These are phyloP conservation scores for Zarea fungicola DNA, from an alignment of 2,329 filamentous ascomycete species.

Conservation along the genomic window DNA sequence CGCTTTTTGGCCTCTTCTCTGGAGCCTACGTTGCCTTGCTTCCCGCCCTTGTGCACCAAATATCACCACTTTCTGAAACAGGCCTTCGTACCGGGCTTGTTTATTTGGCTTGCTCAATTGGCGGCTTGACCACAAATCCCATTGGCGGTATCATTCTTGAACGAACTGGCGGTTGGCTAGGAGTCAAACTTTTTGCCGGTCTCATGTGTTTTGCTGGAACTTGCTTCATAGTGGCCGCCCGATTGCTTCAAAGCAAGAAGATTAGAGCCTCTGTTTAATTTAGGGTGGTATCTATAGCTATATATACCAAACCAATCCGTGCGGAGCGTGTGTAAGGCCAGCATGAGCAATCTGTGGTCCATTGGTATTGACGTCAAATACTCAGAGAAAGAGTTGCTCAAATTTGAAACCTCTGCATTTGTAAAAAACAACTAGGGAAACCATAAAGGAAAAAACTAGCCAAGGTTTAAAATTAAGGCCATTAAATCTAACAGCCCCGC, in stretches of 20 bases:
- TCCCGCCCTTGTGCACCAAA: conserved; percentile 32
- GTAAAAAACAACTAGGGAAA: no score
- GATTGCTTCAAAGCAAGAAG: not conserved
- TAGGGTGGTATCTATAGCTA: no score
- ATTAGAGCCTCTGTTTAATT: conserved; percentile 14
- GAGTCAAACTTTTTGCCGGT: conserved; percentile 15
- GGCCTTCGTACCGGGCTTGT: conserved; percentile 45
- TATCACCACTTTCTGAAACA: conserved; percentile 48
- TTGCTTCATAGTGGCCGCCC: not conserved
- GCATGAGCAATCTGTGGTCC: no score
- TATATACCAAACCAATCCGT: no score
- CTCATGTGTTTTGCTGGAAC: not conserved
- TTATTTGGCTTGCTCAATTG: conserved; percentile 15
- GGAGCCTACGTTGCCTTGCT: conserved; percentile 24
- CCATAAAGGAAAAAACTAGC: no score
- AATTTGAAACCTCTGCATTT: no score
- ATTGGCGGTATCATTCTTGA: conserved; percentile 18
- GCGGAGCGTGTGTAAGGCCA: no score
- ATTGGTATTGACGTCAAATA: no score
- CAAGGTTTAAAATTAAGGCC: no score
- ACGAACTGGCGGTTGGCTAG: conserved; percentile 8
- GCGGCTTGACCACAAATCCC: conserved; percentile 15
- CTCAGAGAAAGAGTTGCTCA: no score
- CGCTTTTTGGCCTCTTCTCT: conserved; percentile 25
- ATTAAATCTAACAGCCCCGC: no score